Conservation (phyloP, 768 basidiomycete genomes). For the Suillus lakei region DNA sequence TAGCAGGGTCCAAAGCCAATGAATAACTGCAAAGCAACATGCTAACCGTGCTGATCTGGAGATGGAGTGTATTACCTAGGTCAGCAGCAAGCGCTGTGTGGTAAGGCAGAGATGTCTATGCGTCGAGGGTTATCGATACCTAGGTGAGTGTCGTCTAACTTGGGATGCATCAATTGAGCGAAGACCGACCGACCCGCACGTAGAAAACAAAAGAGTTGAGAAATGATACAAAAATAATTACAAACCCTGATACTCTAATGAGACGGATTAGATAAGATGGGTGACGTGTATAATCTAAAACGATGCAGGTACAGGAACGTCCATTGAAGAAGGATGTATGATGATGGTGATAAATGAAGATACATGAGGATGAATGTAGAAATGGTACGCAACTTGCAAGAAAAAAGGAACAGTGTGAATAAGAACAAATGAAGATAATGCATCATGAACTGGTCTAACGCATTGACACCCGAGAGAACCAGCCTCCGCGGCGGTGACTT, state of each 20-base stretch:
- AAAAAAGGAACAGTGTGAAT: neutral
- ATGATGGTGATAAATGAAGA: slow-evolving; percentile 1
- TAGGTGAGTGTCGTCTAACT: neutral
- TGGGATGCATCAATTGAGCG: neutral
- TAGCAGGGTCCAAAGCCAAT: neutral
- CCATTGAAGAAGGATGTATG: neutral
- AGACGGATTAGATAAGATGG: slow-evolving; percentile 5
- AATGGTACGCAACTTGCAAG: neutral
- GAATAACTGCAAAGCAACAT: neutral
- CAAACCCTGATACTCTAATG: neutral
- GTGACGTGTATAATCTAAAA: slow-evolving; percentile 2
- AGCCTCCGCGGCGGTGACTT: neutral
- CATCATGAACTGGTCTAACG: neutral
- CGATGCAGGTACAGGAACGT: slow-evolving; percentile 5
- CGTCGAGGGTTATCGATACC: neutral
- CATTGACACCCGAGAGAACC: neutral
- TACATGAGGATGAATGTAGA: neutral
- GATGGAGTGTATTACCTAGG: neutral
- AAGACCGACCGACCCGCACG: neutral
- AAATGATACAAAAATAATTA: neutral
- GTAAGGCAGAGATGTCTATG: neutral
- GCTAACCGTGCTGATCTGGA: neutral
- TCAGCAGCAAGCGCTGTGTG: neutral
- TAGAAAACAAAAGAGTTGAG: neutral
- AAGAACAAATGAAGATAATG: neutral